A percentile compares a stretch with the other conserved stretches of the same genome.
Evolutionary conservation across 139 green algal species (phyloP).

Genomic region (Klebsormidium nitens): DNA sequence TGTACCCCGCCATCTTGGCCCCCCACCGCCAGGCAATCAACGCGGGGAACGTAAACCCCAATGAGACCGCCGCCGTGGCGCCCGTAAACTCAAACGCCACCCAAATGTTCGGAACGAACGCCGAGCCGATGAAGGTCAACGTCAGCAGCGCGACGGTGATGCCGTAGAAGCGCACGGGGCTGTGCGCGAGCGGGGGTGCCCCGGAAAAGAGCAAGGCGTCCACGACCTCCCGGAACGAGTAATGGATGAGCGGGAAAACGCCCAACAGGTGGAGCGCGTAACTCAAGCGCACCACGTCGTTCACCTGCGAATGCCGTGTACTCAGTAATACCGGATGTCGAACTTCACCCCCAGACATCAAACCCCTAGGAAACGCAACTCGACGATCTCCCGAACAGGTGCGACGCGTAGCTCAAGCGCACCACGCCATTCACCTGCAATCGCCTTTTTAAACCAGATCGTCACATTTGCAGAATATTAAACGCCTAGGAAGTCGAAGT

Average conservation of each 20-base stretch:
- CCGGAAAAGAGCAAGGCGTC: conserved; percentile 18
- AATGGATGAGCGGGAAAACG: conserved; percentile 27
- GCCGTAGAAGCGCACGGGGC: conserved; percentile 11
- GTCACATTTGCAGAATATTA: too few species aligned
- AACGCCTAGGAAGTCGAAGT: too few species aligned
- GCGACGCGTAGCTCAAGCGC: conserved; percentile 17
- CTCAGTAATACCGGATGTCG: too few species aligned
- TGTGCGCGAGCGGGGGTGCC: conserved; percentile 2
- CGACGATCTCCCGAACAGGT: conserved; percentile 25
- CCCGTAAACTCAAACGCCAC: conserved; percentile 10
- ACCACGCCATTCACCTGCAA: conserved; percentile 13
- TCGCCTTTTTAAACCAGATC: too few species aligned
- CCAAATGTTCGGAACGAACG: conserved; percentile 21
- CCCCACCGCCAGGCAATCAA: conserved; percentile 12
- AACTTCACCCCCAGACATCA: too few species aligned
- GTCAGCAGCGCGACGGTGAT: background rate
- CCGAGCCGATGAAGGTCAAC: too few species aligned
- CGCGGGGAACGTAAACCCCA: conserved; percentile 17
- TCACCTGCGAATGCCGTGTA: too few species aligned
- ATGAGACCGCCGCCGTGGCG: background rate
- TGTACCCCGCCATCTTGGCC: too few species aligned
- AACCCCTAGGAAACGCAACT: too few species aligned
- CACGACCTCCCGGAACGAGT: conserved; percentile 6
- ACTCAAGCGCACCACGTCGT: conserved; percentile 14
- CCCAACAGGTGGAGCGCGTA: conserved; percentile 28